A percentile compares a stretch with the other conserved stretches of the same genome.
Evolutionary conservation across 805 yeast species (phyloP).

Genomic region (Naumovozyma baii): DNA sequence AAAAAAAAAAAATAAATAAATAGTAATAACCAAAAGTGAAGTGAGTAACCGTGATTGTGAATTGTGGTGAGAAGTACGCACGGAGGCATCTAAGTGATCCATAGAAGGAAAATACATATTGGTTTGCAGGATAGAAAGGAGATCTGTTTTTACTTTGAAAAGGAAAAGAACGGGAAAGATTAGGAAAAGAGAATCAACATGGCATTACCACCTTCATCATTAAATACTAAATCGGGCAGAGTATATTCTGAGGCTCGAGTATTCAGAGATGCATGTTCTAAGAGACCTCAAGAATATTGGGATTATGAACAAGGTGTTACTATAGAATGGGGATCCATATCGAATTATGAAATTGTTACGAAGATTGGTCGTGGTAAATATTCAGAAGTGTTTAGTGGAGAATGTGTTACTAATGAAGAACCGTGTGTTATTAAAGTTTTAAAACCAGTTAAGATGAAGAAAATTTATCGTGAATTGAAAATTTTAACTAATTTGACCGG

Average conservation of each 20-base stretch:
- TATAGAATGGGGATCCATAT: conserved; percentile 76
- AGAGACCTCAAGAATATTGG: conserved; percentile 77
- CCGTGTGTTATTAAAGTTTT: conserved; percentile 81
- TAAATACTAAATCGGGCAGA: conserved; percentile 27
- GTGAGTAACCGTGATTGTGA: no score
- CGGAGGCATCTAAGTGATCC: no score
- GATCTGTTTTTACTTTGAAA: no score
- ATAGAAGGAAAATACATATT: no score
- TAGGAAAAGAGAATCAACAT: conserved; percentile 8
- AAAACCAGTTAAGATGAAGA: conserved; percentile 88
- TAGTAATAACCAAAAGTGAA: no score
- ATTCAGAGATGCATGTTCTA: conserved; percentile 67
- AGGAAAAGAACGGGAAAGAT: no score
- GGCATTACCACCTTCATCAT: conserved; percentile 29
- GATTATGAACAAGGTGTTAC: conserved; percentile 62
- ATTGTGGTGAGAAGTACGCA: no score
- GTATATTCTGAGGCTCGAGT: conserved; percentile 60
- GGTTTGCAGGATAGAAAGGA: no score
- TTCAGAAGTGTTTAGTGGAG: conserved; percentile 86
- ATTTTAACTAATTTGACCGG: conserved; percentile 75
- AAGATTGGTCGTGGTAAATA: conserved; percentile 90
- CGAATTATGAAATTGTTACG: conserved; percentile 73
- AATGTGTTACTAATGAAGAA: conserved; percentile 49
- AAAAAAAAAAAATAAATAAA: no score
- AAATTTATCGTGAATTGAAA: conserved; percentile 83